Percentiles rank a stretch among this genome's conserved stretches.
These are phyloP conservation scores for Sergeia podlipaevii DNA, from an alignment of 208 protist species.

Conservation along the genomic window DNA sequence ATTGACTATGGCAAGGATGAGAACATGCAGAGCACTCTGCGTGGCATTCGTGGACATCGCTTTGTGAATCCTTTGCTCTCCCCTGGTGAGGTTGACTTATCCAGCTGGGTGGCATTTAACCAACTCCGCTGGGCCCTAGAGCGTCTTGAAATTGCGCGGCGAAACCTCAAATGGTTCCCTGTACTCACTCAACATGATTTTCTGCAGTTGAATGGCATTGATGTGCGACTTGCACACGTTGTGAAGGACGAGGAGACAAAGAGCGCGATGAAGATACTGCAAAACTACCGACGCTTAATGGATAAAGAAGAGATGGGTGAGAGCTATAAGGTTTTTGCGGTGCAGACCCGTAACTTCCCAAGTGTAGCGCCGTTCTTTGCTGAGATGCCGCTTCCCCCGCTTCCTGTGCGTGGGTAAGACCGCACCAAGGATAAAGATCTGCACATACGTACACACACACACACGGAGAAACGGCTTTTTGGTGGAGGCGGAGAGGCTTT, in stretches of 20 bases:
- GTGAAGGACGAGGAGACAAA: conserved; percentile 90
- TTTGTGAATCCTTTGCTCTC: conserved; percentile 87
- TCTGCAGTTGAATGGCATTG: conserved; percentile 81
- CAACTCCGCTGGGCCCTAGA: conserved; percentile 82
- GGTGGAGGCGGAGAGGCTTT: no score
- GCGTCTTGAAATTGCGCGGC: conserved; percentile 73
- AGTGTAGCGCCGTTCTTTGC: conserved; percentile 82
- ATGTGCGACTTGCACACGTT: conserved; percentile 79
- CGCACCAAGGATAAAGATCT: neutral
- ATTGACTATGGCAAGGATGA: conserved; percentile 94
- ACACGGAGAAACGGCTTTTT: no score
- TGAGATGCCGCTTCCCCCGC: conserved; percentile 66
- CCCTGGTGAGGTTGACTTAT: conserved; percentile 92
- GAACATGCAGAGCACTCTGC: conserved; percentile 87
- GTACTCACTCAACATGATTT: conserved; percentile 85
- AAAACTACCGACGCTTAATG: conserved; percentile 84
- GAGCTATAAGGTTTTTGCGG: conserved; percentile 90
- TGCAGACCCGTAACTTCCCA: conserved; percentile 83
- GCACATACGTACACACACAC: no score
- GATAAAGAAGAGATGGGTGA: conserved; percentile 83
- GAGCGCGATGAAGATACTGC: conserved; percentile 80
- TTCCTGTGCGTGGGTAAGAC: conserved; percentile 12
- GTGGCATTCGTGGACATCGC: conserved; percentile 86
- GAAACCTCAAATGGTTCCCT: conserved; percentile 83
- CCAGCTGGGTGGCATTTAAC: conserved; percentile 85